phyloP scores from a whole-genome alignment of 1,284 basidiomycete genomes.

The Apiotrichum mycotoxinovorans region DNA sequence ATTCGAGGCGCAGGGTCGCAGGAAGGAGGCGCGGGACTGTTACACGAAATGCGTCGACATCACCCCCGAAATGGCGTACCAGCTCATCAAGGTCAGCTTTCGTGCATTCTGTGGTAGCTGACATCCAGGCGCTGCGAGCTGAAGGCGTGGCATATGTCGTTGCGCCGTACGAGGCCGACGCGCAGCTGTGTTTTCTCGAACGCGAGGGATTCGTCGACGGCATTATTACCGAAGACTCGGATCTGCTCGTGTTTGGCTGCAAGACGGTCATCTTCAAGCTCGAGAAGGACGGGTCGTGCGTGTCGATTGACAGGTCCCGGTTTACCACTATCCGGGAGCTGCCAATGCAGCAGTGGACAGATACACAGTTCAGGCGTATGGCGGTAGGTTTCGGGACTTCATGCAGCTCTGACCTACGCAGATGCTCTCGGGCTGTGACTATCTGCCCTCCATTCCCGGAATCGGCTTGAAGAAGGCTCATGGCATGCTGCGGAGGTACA shows the following conservation, averaged over 20 bases:
- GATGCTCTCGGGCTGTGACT: slow-evolving; percentile 96
- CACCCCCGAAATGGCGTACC: slow-evolving; percentile 94
- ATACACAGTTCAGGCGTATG: slow-evolving; percentile 87
- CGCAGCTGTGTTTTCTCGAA: slow-evolving; percentile 92
- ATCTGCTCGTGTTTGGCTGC: slow-evolving; percentile 95
- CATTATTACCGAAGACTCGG: slow-evolving; percentile 96
- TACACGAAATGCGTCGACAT: slow-evolving; percentile 93
- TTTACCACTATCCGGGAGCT: slow-evolving; percentile 71
- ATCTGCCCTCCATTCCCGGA: slow-evolving; percentile 92
- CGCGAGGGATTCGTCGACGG: slow-evolving; percentile 77
- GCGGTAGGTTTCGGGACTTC: slow-evolving; percentile 53
- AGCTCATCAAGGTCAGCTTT: slow-evolving; percentile 85
- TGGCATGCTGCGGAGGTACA: slow-evolving; percentile 73
- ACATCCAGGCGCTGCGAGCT: slow-evolving; percentile 67
- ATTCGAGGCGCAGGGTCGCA: slow-evolving; percentile 71
- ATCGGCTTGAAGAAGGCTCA: slow-evolving; percentile 96
- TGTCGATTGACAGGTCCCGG: slow-evolving; percentile 71
- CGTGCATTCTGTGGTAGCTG: background rate
- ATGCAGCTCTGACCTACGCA: slow-evolving; percentile 13
- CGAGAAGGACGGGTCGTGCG: slow-evolving; percentile 71
- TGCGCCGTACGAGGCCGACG: slow-evolving; percentile 98
- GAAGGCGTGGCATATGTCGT: slow-evolving; percentile 82
- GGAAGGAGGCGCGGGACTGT: slow-evolving; percentile 74
- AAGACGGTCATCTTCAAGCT: slow-evolving; percentile 73
- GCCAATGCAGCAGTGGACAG: slow-evolving; percentile 82